These are phyloP conservation scores for Lepiota venenata DNA, from an alignment of 768 basidiomycete genomes.

Conservation along the genomic window DNA sequence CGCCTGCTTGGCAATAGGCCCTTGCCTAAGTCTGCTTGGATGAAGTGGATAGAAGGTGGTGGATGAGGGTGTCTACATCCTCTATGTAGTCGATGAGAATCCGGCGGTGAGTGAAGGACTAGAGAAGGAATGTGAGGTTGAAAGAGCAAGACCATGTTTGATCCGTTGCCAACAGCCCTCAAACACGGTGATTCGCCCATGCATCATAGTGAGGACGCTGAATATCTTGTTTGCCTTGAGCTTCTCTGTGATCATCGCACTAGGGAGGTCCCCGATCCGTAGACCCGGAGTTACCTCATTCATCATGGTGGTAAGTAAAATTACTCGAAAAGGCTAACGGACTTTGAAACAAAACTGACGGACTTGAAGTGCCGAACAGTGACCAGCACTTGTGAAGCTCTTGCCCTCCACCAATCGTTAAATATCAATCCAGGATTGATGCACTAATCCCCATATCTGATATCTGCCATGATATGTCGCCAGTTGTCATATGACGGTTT, in stretches of 20 bases:
- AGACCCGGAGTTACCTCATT: conserved; percentile 76
- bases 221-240: conserved; percentile 73
- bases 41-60: conserved; percentile 79
- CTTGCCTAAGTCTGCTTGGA: conserved; percentile 72
- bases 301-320: conserved; percentile 54
- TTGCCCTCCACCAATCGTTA: too few species aligned
- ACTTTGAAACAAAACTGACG: too few species aligned
- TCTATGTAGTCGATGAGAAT: conserved; percentile 75
- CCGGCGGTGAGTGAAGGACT: conserved; percentile 82
- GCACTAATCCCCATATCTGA: too few species aligned
- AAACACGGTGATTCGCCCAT: conserved; percentile 58
- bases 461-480: too few species aligned
- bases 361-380: too few species aligned
- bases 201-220: conserved; percentile 71
- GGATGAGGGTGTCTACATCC: conserved; percentile 74
- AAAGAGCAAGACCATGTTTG: background rate
- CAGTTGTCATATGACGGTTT: too few species aligned
- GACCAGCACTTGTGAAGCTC: too few species aligned
- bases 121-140: background rate
- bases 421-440: too few species aligned
- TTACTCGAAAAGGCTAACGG: too few species aligned
- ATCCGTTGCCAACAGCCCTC: conserved; percentile 42
- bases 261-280: conserved; percentile 82
- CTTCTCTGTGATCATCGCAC: conserved; percentile 57
- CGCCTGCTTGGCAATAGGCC: conserved; percentile 87